Base-by-base conservation (phyloP, 768 basidiomycete genomes). In the Tephrocybe sp. region DNA sequence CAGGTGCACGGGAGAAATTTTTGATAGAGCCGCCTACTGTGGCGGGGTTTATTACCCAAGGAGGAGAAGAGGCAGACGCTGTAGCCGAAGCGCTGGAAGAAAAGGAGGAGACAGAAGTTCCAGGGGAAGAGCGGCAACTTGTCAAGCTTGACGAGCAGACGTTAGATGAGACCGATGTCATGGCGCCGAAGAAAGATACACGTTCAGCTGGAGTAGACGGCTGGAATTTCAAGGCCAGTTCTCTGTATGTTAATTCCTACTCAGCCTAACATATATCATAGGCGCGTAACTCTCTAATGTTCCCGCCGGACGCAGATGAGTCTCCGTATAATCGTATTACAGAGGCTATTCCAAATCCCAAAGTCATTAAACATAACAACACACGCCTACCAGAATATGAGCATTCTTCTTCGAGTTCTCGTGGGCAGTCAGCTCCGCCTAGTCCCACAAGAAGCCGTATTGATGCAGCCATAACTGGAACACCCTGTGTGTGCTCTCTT, bases 221-320 rank as follows among this genome's bases (percentile, higher is more conserved):
- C 2, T 92, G 88, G 90, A 82, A 79, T 53, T 92, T 92, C 74
- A 91, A 85, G 77, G 86, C 85, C 59, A 59, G 52, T 58, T n/a
- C 26, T 38, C 14, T 22, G 17, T 26, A 32, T 34, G 23, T 49
- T 45, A 40, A n/a, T 35, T 46, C 47, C 20, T 40, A 45, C 36
- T 39, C 23, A 19, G 51, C 43, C 45, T 44, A 16, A 38, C 23
- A 19, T 22, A 39, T n/a, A 45, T 49, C 17, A n/a, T 59, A 97
- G 94, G 79, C 92, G 22, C 85, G 97, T 51, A 99, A 99, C 69
- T 85, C 90, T 3, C 75, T 99, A 47, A 97, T 97, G 92, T 99
- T 98, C 62, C 64, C 87, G 0, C 95, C 97, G 1, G 97, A 97
- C 61, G 92, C 91, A 22, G 89, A 99, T 64, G 75, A 81, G 39